A percentile compares a stretch with the other conserved stretches of the same genome.
phyloP scores from a whole-genome alignment of 148 eudicot species.

The Fagopyrum esculentum region DNA sequence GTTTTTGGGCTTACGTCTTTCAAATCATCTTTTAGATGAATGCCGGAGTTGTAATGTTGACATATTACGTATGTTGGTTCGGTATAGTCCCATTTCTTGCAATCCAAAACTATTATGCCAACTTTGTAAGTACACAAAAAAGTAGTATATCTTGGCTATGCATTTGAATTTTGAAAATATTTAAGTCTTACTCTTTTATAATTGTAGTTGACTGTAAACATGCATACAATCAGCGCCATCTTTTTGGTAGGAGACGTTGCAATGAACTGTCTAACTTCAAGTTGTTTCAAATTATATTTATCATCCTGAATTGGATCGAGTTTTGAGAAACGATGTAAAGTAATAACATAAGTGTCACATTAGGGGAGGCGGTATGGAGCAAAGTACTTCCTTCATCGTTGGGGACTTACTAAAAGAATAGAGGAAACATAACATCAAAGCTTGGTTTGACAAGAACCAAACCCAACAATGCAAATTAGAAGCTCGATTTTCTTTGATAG shows the following conservation, averaged over 20 bases:
- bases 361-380: too few relatives aligned
- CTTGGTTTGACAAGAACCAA: too few relatives aligned
- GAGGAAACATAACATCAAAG: too few relatives aligned
- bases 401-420: too few relatives aligned
- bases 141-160: not conserved
- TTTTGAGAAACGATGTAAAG: too few relatives aligned
- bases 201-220: conserved; percentile 58
- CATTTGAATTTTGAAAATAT: not conserved
- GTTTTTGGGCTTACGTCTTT: conserved; percentile 65
- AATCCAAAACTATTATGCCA: conserved; percentile 48
- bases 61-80: conserved; percentile 81
- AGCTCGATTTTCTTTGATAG: too few relatives aligned
- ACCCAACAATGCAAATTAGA: too few relatives aligned
- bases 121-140: conserved; percentile 50
- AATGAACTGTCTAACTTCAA: conserved; percentile 33
- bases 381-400: too few relatives aligned
- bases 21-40: conserved; percentile 82
- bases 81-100: conserved; percentile 64
- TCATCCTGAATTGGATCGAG: too few relatives aligned
- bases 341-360: too few relatives aligned
- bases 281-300: too few relatives aligned
- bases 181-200: not conserved
- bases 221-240: conserved; percentile 79
- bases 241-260: conserved; percentile 77
- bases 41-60: conserved; percentile 91